Evolutionary conservation across 1,284 basidiomycete species (phyloP), one percentile per base, ranked within the genome.

Genomic region (Tetrapyrgos nigripes): DNA sequence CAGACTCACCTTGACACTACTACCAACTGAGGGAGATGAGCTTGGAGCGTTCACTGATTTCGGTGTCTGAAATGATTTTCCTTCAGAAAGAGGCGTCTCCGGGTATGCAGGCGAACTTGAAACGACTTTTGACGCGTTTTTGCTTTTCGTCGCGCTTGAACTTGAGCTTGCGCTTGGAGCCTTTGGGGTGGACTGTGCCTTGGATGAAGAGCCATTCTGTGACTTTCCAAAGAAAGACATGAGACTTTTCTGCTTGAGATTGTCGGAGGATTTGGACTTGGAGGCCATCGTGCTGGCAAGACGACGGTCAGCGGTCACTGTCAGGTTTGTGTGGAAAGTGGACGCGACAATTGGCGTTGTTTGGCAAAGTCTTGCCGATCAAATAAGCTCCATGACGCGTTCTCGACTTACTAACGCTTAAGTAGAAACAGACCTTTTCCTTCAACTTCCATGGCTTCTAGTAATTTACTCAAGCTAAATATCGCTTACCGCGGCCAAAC

Each of bases 161-260:
- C 31, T 33, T 33, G 31, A 33, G 31, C 31, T 33, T 33, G 14
- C 31, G 14, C 31, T 14, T 14, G 31, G 14, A 14, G 31, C 31
- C 31, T 33, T 33, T 33, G 31, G 31, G 8, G 31, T 33, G 14
- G 31, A 8, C 14, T 33, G 8, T 8, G 31, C 8, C 14, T 33
- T 33, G 8, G 31, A 33, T 50, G 66, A 56, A 33, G 64, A 53
- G 48, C 63, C 65, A 21, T 73, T 68, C 23, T 65, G 54, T 2
- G 66, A 64, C 31, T 88, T 90, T 0, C 75, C 75, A 64, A 92
- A 89, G 73, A 84, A 92, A 9, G 86, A 83, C 72, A 86, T 86
- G 6, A 92, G 78, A 65, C 86, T 91, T 68, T 91, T 92, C 70
- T 92, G 89, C 65, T 88, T 92, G 72, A 85, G 72, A 35, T 78